phyloP scores from a whole-genome alignment of 441 rosid genomes.

The Mallotus japonicus region DNA sequence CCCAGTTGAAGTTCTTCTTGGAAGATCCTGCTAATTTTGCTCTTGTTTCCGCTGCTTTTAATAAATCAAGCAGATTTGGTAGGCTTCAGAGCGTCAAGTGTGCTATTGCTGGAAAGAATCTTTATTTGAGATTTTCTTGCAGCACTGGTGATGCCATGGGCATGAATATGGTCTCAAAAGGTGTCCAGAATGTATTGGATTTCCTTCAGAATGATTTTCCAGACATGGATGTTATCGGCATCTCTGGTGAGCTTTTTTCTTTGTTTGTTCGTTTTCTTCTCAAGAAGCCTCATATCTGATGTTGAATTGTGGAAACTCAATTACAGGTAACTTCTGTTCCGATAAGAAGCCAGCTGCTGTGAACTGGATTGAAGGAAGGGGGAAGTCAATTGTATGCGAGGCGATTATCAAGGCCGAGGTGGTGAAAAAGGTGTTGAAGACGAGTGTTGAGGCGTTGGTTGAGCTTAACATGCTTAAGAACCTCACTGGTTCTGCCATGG shows the following conservation, averaged over 20 bases:
- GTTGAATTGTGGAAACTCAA: not conserved
- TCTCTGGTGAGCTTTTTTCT: constrained; percentile 45
- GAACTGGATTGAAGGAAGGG: constrained; percentile 96
- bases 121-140: constrained; percentile 66
- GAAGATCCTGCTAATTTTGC: constrained; percentile 69
- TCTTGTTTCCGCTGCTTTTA: constrained; percentile 57
- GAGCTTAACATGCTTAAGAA: constrained; percentile 95
- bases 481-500: constrained; percentile 82
- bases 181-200: constrained; percentile 77
- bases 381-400: constrained; percentile 87
- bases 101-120: constrained; percentile 71
- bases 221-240: constrained; percentile 78
- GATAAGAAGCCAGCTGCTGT: constrained; percentile 93
- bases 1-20: constrained; percentile 58
- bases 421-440: constrained; percentile 70
- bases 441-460: constrained; percentile 63
- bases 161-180: constrained; percentile 97
- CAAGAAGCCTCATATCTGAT: no score
- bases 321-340: constrained; percentile 71
- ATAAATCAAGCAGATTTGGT: constrained; percentile 80
- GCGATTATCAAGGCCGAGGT: constrained; percentile 67
- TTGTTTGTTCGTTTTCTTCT: not conserved
- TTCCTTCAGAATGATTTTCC: constrained; percentile 69
- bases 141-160: constrained; percentile 98
- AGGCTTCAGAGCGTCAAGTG: constrained; percentile 67